Evolutionary conservation across 345 rosid species (phyloP).

Genomic region (Theobroma cacao): DNA sequence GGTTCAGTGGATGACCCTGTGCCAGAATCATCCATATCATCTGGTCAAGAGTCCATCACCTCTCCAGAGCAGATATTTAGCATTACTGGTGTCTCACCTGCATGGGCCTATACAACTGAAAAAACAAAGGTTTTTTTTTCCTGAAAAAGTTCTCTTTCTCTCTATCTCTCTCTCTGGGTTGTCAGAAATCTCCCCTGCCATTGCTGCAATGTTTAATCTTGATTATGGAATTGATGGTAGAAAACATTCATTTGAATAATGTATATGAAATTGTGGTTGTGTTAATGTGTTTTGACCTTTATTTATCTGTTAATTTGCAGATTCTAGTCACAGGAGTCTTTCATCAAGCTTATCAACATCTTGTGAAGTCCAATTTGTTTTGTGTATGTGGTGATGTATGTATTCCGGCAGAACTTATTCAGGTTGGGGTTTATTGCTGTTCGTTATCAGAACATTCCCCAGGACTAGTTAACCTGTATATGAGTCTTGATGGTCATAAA

Average conservation of each 20-base stretch:
- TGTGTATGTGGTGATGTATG: conserved; percentile 72
- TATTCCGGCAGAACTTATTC: conserved; percentile 61
- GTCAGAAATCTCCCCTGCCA: not conserved
- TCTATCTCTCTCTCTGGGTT: not conserved
- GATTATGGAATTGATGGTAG: not conserved
- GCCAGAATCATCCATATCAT: conserved; percentile 44
- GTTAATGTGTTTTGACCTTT: not conserved
- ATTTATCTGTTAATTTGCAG: conserved; percentile 33
- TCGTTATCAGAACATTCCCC: conserved; percentile 61
- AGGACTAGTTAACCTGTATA: conserved; percentile 59
- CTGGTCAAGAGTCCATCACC: conserved; percentile 36
- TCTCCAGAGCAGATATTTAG: conserved; percentile 58
- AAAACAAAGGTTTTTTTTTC: conserved; percentile 76
- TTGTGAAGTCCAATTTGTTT: conserved; percentile 52
- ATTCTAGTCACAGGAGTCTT: conserved; percentile 72
- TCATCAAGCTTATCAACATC: conserved; percentile 49
- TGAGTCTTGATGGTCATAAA: conserved; percentile 74
- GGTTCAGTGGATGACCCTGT: conserved; percentile 43
- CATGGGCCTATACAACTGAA: conserved; percentile 79
- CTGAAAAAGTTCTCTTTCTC: not conserved
- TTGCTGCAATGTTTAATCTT: not conserved
- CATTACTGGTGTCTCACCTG: conserved; percentile 78
- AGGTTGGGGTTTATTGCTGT: conserved; percentile 86
- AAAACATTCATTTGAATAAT: not conserved
- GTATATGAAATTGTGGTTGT: not conserved